Evolutionary conservation across 192 early-diverging fungal species (phyloP), one percentile per base, ranked within the genome.

Genomic region (Coemansia erecta): DNA sequence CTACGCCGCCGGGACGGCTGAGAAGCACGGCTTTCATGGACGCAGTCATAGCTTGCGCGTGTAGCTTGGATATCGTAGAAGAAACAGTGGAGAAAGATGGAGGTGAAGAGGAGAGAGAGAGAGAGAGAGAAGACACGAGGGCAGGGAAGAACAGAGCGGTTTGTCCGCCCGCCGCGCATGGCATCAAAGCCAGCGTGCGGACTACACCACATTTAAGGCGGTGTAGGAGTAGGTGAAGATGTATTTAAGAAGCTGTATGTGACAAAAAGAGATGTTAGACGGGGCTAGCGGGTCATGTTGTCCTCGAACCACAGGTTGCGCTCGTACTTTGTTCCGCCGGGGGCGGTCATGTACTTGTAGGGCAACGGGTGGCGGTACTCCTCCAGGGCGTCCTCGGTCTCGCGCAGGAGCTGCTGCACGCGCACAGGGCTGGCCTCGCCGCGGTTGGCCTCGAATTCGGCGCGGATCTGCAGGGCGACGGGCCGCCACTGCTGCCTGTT

Each of bases 391-490:
- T 81, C 64, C 65, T 97, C 94, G n/a, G 92, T 84, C 21, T 84
- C 75, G 31, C 64, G 76, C 64, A 93, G 46, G 42, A 89, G 68
- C 54, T 67, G 68, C 64, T 91, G 79, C 22, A 93, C 63, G 58
- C 93, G 83, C 47, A 87, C 85, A 18, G 88, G 85, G 65, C 85
- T 91, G 53, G 75, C 73, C 37, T 93, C 74, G 58, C 86, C 62
- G 58, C 84, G 85, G 73, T 92, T 93, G 44, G 76, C 81, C 61
- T 95, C 94, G 62, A 97, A 97, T 62, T 86, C 76, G 24, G 84
- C 83, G 33, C 95, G 83, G 73, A 97, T 91, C 55, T 91, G 83
- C 59, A 94, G 58, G 41, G 89, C 84, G 76, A 91, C 91, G 58
- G 90, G 85, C 40, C 95, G 86, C 84, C 80, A 92, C 45, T 88